Conservation (phyloP, 2,329 filamentous ascomycete species). For the Colletotrichum spinosum region DNA sequence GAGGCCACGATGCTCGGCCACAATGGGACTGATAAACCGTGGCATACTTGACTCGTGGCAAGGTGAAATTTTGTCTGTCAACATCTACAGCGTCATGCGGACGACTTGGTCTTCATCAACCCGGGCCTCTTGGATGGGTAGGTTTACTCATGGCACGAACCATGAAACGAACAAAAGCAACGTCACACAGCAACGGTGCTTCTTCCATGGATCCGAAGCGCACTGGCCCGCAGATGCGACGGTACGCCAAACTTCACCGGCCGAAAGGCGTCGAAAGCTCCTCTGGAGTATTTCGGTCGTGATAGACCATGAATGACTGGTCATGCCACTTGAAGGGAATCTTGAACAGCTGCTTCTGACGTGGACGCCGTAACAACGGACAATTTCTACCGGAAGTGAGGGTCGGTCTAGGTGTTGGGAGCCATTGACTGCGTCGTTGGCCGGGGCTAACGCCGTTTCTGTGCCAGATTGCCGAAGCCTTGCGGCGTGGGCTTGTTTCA, state of each 20-base stretch:
- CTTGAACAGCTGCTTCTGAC: constrained; percentile 8
- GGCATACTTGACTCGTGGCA: no score
- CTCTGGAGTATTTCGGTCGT: neutral
- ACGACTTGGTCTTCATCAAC: no score
- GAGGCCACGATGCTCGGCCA: no score
- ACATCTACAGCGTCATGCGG: no score
- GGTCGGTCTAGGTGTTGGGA: constrained; percentile 7
- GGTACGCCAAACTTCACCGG: neutral
- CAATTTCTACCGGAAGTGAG: no score
- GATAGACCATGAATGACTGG: neutral
- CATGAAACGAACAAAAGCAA: constrained; percentile 20
- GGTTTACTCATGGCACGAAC: neutral
- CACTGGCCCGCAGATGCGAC: neutral
- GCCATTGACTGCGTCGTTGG: constrained; percentile 5
- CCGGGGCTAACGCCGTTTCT: constrained; percentile 27
- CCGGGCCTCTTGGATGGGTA: neutral
- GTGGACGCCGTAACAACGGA: no score
- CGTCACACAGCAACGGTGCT: neutral
- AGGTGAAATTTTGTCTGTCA: no score
- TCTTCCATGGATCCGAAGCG: constrained; percentile 17
- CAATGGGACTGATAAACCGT: no score
- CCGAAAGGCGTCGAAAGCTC: neutral
- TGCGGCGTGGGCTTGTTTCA: constrained; percentile 31
- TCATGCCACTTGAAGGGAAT: constrained; percentile 5
- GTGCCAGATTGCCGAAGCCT: constrained; percentile 24